Evolutionary conservation across 2,329 filamentous ascomycete genomes (phyloP), one percentile per base, ranked within the genome.

Genomic region (Venturia pyrina): DNA sequence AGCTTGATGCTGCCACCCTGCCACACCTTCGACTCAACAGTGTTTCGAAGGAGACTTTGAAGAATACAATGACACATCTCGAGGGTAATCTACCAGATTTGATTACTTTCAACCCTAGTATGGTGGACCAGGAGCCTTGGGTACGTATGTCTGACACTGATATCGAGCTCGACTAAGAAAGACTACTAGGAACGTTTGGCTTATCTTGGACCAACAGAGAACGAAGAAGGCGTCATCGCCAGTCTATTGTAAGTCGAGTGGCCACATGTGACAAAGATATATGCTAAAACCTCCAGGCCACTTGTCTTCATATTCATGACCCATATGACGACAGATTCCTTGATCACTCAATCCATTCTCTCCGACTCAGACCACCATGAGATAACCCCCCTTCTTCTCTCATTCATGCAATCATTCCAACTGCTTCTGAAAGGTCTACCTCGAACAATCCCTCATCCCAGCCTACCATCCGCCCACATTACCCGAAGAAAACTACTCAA

Each of bases 81-180:
- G 50, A 67, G 24, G 66, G 53, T 3, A 56, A 62, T 17, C 24
- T 67, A 19, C 66, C 66, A 19, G 66, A 67, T 41, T 40, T 67
- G 21, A 21, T 67, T 10, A 60, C 66, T 19, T 67, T 67, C 60
- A 67, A 66, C 43, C 46, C 60, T 28, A 63, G 43, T 43, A 67
- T 64, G 48, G 53, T 67, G 11, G 66, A 67, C 41, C 65, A 67
- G 46, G 40, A 63, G 34, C 66, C 66, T 32, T 67, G 66, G 66
- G 66, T 59, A 40, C 1, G 53, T 59, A 17, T 10, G 4, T 13
- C n/a, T 28, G 13, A 15, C 11, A 28, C 5, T 17, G 21, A 15
- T 4, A 3, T 28, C 21, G 48, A 17, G 24, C 48, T 53, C 3
- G 1, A 21, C 53, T 59, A 59, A 59, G 15, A 19, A 32, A 6